Evolutionary conservation across 495 filamentous ascomycete genomes (phyloP).

Genomic region (Collariella sp.): DNA sequence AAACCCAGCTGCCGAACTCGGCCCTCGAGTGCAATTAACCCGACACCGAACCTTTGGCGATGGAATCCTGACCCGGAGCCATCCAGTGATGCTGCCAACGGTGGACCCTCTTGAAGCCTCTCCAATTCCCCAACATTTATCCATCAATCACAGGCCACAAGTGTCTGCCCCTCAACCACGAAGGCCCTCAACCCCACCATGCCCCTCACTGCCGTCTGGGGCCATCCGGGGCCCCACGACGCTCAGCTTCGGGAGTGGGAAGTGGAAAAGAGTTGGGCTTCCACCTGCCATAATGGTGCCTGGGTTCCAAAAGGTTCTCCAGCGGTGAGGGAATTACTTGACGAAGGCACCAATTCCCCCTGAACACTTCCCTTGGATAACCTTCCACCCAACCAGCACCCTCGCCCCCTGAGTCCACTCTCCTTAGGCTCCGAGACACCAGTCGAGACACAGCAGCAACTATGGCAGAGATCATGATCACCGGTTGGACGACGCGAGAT

Average conservation of each 20-base stretch:
- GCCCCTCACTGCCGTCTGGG: constrained; percentile 15
- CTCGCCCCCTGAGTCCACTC: too few species aligned
- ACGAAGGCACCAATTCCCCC: not conserved
- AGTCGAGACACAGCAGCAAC: not conserved
- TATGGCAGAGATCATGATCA: constrained; percentile 67
- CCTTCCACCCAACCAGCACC: not conserved
- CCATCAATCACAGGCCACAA: constrained; percentile 29
- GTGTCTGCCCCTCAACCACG: not conserved
- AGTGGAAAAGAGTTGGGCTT: not conserved
- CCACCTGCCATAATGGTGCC: not conserved
- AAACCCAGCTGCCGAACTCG: not conserved
- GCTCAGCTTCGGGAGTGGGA: not conserved
- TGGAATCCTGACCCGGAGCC: not conserved
- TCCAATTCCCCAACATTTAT: constrained; percentile 18
- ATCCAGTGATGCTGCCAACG: not conserved
- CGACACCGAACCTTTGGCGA: not conserved
- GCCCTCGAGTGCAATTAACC: not conserved
- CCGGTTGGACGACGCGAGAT: constrained; percentile 68
- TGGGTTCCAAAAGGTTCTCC: not conserved
- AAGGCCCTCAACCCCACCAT: constrained; percentile 13
- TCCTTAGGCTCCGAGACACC: not conserved
- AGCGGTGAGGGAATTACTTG: not conserved
- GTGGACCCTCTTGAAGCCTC: not conserved
- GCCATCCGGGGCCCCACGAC: constrained; percentile 4
- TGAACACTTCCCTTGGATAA: not conserved